Conservation (phyloP, 2,329 filamentous ascomycete species). For the Fusarium tanahbumbuense region DNA sequence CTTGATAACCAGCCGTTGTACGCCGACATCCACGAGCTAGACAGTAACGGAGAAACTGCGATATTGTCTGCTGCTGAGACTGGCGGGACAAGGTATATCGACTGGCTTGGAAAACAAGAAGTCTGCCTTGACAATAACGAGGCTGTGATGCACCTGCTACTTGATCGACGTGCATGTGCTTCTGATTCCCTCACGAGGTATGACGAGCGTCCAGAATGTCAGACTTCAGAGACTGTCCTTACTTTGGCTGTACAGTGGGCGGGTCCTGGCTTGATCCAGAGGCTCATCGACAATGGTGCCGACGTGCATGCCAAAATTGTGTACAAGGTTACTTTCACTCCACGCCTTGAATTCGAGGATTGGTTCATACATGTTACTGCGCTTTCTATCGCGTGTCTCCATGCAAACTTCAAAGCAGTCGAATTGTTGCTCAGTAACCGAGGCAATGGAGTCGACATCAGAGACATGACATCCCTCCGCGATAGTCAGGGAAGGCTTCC, state of each 20-base stretch:
- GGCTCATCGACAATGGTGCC: neutral
- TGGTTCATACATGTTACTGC: rapidly evolving
- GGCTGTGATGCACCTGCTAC: neutral
- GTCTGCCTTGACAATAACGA: neutral
- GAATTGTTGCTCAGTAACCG: neutral
- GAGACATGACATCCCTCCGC: neutral
- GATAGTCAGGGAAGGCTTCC: neutral
- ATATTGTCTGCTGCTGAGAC: rapidly evolving
- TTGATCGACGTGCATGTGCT: neutral
- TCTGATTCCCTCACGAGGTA: rapidly evolving
- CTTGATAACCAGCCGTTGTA: conserved; percentile 1
- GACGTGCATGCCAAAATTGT: neutral
- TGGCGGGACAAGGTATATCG: rapidly evolving
- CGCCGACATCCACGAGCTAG: neutral
- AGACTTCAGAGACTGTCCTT: neutral
- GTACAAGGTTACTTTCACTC: rapidly evolving
- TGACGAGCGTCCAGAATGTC: neutral
- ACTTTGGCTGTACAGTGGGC: neutral
- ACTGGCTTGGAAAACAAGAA: rapidly evolving
- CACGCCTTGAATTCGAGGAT: rapidly evolving
- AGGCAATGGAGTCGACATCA: rapidly evolving
- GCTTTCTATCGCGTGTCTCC: neutral
- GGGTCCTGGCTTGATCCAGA: rapidly evolving
- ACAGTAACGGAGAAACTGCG: rapidly evolving
- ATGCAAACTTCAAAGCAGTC: neutral